A percentile compares a stretch with the other conserved stretches of the same genome.
phyloP scores from a whole-genome alignment of 2,329 filamentous ascomycete species.

The Cytospora paraplurivora region DNA sequence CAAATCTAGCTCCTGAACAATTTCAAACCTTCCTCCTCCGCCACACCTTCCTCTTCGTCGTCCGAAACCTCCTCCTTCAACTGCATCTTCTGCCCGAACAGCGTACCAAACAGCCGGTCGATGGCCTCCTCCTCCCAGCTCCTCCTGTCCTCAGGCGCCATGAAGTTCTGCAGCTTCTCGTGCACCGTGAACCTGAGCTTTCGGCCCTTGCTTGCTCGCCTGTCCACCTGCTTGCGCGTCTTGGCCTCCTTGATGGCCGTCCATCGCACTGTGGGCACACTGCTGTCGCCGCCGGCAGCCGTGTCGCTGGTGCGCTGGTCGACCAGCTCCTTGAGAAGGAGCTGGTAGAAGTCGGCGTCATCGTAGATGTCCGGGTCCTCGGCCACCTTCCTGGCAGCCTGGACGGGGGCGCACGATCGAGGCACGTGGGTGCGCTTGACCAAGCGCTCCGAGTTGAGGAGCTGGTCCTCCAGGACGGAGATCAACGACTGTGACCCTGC shows the following conservation, averaged over 20 bases:
- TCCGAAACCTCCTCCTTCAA: constrained; percentile 61
- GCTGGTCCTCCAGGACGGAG: constrained; percentile 68
- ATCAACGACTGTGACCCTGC: constrained; percentile 61
- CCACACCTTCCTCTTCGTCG: constrained; percentile 51
- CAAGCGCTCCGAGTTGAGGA: constrained; percentile 66
- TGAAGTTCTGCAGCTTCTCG: constrained; percentile 97
- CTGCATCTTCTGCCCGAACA: constrained; percentile 71
- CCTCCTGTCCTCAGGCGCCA: constrained; percentile 84
- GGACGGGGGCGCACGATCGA: constrained; percentile 74
- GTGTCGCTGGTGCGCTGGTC: constrained; percentile 80
- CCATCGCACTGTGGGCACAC: constrained; percentile 60
- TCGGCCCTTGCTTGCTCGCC: constrained; percentile 90
- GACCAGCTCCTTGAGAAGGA: constrained; percentile 89
- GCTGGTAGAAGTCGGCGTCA: constrained; percentile 92
- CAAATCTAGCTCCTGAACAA: constrained; percentile 50
- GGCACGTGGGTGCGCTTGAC: constrained; percentile 70
- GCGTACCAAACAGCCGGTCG: constrained; percentile 73
- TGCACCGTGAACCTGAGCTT: constrained; percentile 95
- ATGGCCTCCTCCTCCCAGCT: constrained; percentile 80
- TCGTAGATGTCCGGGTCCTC: constrained; percentile 76
- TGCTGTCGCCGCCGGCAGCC: constrained; percentile 43
- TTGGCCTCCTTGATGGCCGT: constrained; percentile 75
- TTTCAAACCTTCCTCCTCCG: constrained; percentile 55
- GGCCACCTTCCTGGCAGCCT: constrained; percentile 58
- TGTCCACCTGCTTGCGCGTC: constrained; percentile 81